phyloP scores from a whole-genome alignment of 2,329 filamentous ascomycete genomes.

The Alternaria sp. region DNA sequence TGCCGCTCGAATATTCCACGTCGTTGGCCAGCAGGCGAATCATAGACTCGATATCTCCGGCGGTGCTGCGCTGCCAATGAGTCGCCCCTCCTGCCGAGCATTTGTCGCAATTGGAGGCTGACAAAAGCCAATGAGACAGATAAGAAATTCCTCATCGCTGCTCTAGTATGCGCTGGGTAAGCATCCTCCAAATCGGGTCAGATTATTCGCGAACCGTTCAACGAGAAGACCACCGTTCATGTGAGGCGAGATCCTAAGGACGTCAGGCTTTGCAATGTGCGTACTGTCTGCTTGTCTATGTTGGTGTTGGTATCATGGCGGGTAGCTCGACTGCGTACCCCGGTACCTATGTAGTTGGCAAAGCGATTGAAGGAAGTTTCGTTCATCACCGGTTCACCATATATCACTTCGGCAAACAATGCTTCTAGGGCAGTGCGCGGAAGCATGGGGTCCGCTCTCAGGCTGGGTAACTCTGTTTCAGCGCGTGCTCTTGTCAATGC shows the following conservation, averaged over 20 bases:
- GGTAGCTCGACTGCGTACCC: not conserved
- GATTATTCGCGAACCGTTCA: not conserved
- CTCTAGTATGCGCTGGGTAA: not conserved
- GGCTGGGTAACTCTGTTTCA: not conserved
- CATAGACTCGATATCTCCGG: slow-evolving; percentile 19
- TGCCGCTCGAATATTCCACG: slow-evolving; percentile 30
- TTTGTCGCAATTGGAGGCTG: slow-evolving; percentile 17
- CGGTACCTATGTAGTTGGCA: not conserved
- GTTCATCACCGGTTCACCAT: not conserved
- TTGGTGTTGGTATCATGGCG: not conserved
- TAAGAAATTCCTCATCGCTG: not conserved
- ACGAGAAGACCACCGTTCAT: not conserved
- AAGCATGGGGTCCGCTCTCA: not conserved
- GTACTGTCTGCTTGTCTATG: not conserved
- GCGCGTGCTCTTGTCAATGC: not conserved
- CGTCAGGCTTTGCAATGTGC: not conserved
- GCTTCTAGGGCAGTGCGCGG: not conserved
- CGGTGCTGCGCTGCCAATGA: slow-evolving; percentile 34
- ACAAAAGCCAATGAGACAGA: not conserved
- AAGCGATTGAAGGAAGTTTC: not conserved
- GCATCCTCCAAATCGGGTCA: not conserved
- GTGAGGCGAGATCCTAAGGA: not conserved
- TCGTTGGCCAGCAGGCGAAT: slow-evolving; percentile 31
- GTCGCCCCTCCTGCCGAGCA: slow-evolving; percentile 21
- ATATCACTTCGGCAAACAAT: not conserved